phyloP scores from a whole-genome alignment of 306 rosid genomes.

The Astragalus membranaceus region DNA sequence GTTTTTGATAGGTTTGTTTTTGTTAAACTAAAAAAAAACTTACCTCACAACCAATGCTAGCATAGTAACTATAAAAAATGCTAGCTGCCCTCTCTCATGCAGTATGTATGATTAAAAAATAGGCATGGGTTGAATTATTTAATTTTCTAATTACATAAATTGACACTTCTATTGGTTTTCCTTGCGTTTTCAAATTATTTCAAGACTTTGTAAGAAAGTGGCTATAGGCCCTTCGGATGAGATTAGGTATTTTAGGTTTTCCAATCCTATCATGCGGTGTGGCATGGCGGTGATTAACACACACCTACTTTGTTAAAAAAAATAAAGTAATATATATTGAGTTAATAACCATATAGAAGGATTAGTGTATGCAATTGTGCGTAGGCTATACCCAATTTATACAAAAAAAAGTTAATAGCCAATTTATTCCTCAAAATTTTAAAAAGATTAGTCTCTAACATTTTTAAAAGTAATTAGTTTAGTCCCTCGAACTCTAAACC shows the following conservation, averaged over 20 bases:
- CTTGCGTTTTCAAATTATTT: neutral
- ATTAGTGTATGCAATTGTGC: too few species aligned
- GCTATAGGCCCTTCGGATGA: neutral
- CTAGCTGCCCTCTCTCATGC: conserved; percentile 5
- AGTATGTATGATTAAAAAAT: conserved; percentile 1
- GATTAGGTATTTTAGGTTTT: conserved; percentile 37
- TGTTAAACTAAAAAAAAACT: conserved; percentile 15
- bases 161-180: conserved; percentile 19
- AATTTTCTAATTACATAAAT: neutral
- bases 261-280: conserved; percentile 25
- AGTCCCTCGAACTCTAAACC: too few species aligned
- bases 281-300: conserved; percentile 17
- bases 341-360: too few species aligned
- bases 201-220: neutral
- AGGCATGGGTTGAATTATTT: neutral
- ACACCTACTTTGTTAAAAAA: neutral
- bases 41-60: conserved; percentile 4
- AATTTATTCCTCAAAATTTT: too few species aligned
- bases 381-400: too few species aligned
- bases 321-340: too few species aligned
- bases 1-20: conserved; percentile 18
- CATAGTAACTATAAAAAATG: neutral
- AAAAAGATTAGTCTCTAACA: too few species aligned
- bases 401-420: too few species aligned
- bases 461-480: too few species aligned